Conservation (phyloP, 371 early-diverging fungal species). For the Apophysomyces variabilis region DNA sequence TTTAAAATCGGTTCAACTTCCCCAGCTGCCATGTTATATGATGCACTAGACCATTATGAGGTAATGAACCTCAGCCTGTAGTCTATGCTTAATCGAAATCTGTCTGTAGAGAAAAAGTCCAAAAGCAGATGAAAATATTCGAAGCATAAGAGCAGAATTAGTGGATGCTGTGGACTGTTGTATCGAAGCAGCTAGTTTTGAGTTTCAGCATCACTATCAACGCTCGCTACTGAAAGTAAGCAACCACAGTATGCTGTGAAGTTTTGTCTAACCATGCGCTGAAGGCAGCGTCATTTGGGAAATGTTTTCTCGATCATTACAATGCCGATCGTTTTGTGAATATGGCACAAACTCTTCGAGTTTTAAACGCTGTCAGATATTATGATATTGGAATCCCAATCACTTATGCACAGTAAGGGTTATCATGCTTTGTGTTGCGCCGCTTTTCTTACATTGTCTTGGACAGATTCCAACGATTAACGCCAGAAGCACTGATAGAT, state of each 20-base stretch:
- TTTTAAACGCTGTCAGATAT: conserved; percentile 87
- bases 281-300: conserved; percentile 94
- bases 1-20: conserved; percentile 95
- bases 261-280: not conserved
- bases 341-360: conserved; percentile 84
- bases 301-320: conserved; percentile 86
- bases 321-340: conserved; percentile 87
- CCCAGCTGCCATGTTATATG: conserved; percentile 92
- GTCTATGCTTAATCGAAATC: not conserved
- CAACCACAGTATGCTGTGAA: not conserved
- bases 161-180: conserved; percentile 90
- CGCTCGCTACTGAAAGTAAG: conserved; percentile 72
- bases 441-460: not conserved
- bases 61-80: conserved; percentile 36
- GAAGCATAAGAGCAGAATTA: conserved; percentile 81
- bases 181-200: conserved; percentile 93
- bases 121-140: conserved; percentile 93
- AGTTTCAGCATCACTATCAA: conserved; percentile 78
- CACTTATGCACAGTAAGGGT: conserved; percentile 82
- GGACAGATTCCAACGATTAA: conserved; percentile 71
- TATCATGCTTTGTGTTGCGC: not conserved
- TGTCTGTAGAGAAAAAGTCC: conserved; percentile 75
- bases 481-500: conserved; percentile 80
- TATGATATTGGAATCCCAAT: conserved; percentile 89
- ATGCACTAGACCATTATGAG: conserved; percentile 91